Conservation (phyloP, 2,329 filamentous ascomycete genomes). For the Aspergillus pseudoglaucus region DNA sequence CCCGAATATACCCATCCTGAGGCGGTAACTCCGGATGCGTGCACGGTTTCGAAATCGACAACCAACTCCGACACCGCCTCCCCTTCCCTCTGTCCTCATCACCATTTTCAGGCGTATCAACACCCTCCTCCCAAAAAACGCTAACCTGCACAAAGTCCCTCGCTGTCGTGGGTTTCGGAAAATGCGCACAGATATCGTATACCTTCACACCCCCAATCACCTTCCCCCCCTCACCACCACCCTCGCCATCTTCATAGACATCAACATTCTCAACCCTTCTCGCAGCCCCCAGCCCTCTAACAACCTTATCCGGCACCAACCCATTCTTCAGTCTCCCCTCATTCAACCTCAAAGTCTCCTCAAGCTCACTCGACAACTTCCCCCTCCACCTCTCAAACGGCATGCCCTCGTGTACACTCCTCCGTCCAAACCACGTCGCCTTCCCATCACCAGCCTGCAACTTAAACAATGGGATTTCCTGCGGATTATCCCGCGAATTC, state of each 20-base stretch:
- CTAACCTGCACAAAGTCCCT: slow-evolving; percentile 81
- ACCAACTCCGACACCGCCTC: slow-evolving; percentile 59
- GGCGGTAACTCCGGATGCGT: slow-evolving; percentile 66
- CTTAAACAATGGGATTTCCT: slow-evolving; percentile 73
- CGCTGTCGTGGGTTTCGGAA: slow-evolving; percentile 79
- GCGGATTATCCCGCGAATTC: slow-evolving; percentile 64
- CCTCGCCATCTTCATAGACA: slow-evolving; percentile 34
- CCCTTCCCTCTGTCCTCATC: slow-evolving; percentile 12
- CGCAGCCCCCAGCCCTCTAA: slow-evolving; percentile 82
- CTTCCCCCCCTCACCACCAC: neutral
- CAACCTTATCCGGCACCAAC: slow-evolving; percentile 64
- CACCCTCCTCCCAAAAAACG: slow-evolving; percentile 51
- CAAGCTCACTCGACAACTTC: slow-evolving; percentile 72
- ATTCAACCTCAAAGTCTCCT: slow-evolving; percentile 65
- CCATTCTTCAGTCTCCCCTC: slow-evolving; percentile 61
- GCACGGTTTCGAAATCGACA: slow-evolving; percentile 82
- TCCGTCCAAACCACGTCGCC: slow-evolving; percentile 82
- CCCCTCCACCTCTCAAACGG: slow-evolving; percentile 71
- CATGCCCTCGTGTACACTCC: slow-evolving; percentile 73
- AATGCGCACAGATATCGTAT: slow-evolving; percentile 80
- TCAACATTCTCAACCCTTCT: slow-evolving; percentile 59
- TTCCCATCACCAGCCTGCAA: slow-evolving; percentile 70
- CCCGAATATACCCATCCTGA: slow-evolving; percentile 68
- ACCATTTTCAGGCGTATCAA: slow-evolving; percentile 21
- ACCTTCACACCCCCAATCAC: slow-evolving; percentile 46